Evolutionary conservation across 2,329 filamentous ascomycete species (phyloP).

Genomic region (Claviceps sp.): DNA sequence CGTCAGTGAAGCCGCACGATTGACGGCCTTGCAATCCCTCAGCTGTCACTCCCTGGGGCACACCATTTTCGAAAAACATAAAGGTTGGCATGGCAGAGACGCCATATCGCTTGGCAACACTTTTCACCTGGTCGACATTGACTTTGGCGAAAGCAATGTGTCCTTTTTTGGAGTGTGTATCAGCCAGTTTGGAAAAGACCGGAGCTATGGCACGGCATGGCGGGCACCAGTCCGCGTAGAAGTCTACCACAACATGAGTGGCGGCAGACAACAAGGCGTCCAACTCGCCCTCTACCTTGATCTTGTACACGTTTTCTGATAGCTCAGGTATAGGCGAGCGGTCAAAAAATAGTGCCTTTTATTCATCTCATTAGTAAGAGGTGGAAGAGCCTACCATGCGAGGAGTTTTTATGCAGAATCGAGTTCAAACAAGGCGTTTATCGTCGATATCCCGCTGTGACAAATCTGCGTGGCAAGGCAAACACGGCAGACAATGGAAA

Average conservation of each 20-base stretch:
- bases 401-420: background rate
- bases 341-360: background rate
- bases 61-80: slow-evolving; percentile 67
- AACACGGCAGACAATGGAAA: background rate
- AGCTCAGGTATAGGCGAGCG: slow-evolving; percentile 24
- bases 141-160: slow-evolving; percentile 10
- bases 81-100: slow-evolving; percentile 94
- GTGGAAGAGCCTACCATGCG: background rate
- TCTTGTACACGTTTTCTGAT: slow-evolving; percentile 23
- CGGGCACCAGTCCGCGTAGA: slow-evolving; percentile 37
- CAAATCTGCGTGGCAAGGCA: background rate
- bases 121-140: slow-evolving; percentile 14
- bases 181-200: slow-evolving; percentile 36
- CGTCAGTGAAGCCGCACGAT: slow-evolving; percentile 12
- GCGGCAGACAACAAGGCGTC: slow-evolving; percentile 23
- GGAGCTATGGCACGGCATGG: slow-evolving; percentile 36
- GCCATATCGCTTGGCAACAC: slow-evolving; percentile 49
- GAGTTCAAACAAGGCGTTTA: background rate
- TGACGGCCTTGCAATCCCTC: slow-evolving; percentile 12
- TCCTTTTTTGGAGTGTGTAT: slow-evolving; percentile 9
- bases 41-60: slow-evolving; percentile 24
- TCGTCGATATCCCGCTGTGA: background rate
- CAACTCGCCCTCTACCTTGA: slow-evolving; percentile 19
- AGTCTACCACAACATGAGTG: slow-evolving; percentile 32
- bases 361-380: background rate